Evolutionary conservation across 2,329 filamentous ascomycete species (phyloP).

Genomic region (Botrytis hyacinthi): DNA sequence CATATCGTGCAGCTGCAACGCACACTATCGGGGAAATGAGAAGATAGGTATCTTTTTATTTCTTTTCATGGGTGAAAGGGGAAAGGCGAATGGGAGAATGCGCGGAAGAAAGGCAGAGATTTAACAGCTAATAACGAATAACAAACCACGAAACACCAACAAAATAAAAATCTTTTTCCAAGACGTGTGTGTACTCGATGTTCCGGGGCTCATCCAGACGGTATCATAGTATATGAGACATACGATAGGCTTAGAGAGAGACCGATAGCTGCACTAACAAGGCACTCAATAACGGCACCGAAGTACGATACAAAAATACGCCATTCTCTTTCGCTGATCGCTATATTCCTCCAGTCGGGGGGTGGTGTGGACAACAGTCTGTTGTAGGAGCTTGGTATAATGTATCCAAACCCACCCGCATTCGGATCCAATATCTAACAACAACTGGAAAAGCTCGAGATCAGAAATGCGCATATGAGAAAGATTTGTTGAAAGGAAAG

Average conservation of each 20-base stretch:
- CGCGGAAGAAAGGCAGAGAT: background rate
- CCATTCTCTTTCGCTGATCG: background rate
- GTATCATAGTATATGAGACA: background rate
- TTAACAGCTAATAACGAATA: background rate
- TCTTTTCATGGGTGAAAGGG: background rate
- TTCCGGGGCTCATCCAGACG: background rate
- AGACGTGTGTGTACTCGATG: background rate
- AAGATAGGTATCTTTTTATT: conserved; percentile 1
- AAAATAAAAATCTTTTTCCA: background rate
- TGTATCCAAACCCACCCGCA: background rate
- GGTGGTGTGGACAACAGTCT: conserved; percentile 5
- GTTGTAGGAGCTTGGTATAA: conserved; percentile 1
- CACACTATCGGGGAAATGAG: conserved; percentile 16
- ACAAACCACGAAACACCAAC: background rate
- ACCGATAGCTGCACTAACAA: conserved; percentile 3
- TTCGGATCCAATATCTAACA: background rate
- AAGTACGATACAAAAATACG: background rate
- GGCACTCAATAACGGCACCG: background rate
- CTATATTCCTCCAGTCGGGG: conserved; percentile 11
- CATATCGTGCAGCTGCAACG: conserved; percentile 16
- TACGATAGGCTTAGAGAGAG: background rate
- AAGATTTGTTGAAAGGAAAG: background rate
- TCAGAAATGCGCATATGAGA: background rate
- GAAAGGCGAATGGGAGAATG: background rate
- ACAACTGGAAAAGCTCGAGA: background rate